A percentile compares a stretch with the other conserved stretches of the same genome.
phyloP scores from a whole-genome alignment of 257 asterid species.

The Haberlea rhodopensis region DNA sequence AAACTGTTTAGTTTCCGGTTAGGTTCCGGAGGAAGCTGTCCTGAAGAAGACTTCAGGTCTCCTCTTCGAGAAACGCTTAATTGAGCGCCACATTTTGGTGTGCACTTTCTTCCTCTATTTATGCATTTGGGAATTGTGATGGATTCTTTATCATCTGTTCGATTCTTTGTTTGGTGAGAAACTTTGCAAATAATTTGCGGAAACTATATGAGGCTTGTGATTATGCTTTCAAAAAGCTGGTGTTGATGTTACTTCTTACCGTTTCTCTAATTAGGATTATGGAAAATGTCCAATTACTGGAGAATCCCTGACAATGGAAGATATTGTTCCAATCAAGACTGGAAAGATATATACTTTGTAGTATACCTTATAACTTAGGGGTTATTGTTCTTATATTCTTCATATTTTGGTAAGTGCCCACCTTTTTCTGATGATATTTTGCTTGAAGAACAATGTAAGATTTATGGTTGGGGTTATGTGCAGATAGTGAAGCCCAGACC shows the following conservation, averaged over 20 bases:
- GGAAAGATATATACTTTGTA: conserved; percentile 60
- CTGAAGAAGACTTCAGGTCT: conserved; percentile 76
- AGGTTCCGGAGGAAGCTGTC: conserved; percentile 99
- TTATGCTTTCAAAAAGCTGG: neutral
- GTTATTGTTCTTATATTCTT: conserved; percentile 12
- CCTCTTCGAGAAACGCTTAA: conserved; percentile 81
- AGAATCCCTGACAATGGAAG: conserved; percentile 79
- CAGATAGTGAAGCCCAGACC: conserved; percentile 96
- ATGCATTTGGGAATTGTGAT: neutral
- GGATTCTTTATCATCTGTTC: neutral
- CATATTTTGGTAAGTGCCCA: neutral
- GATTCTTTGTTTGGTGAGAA: neutral
- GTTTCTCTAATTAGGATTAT: conserved; percentile 51
- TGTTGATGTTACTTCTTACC: neutral
- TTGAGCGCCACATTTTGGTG: conserved; percentile 87
- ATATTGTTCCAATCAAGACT: conserved; percentile 73
- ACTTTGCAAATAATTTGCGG: neutral
- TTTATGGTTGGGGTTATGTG: conserved; percentile 27
- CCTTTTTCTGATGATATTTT: conserved; percentile 5
- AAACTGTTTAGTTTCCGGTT: conserved; percentile 79
- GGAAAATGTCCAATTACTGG: conserved; percentile 99
- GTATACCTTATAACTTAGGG: neutral
- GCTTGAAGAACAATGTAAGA: conserved; percentile 18
- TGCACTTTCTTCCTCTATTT: conserved; percentile 24
- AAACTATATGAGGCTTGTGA: neutral